phyloP scores from a whole-genome alignment of 169 alveolate genomes.

The Miamiensis avidus region DNA sequence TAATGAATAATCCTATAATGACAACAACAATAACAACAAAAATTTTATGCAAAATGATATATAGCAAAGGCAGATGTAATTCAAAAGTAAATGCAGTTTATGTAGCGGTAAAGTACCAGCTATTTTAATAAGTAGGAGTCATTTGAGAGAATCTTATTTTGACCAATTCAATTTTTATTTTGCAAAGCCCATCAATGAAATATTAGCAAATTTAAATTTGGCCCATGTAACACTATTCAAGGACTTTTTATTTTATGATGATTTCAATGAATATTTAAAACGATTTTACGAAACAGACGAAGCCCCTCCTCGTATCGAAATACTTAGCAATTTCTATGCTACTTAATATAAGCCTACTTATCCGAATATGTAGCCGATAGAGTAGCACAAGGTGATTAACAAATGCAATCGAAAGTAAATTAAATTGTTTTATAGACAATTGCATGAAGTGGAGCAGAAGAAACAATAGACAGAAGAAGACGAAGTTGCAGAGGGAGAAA shows the following conservation, averaged over 20 bases:
- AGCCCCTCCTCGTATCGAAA: background rate
- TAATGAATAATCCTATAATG: too few species aligned
- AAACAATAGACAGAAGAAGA: background rate
- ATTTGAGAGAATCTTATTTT: too few species aligned
- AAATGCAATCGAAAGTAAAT: background rate
- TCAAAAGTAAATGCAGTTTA: too few species aligned
- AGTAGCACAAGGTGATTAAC: too few species aligned
- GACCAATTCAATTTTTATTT: slow-evolving; percentile 22
- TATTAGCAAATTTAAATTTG: slow-evolving; percentile 7
- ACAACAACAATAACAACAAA: too few species aligned
- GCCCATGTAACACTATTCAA: slow-evolving; percentile 15
- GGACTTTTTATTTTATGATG: slow-evolving; percentile 24
- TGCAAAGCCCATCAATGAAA: slow-evolving; percentile 29
- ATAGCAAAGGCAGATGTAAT: too few species aligned
- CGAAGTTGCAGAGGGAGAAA: too few species aligned
- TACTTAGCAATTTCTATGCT: slow-evolving; percentile 7
- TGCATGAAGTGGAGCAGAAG: background rate
- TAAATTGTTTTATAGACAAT: too few species aligned
- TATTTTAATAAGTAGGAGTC: too few species aligned
- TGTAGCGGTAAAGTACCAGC: too few species aligned
- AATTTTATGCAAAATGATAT: too few species aligned
- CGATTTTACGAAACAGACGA: slow-evolving; percentile 4
- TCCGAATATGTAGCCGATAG: background rate
- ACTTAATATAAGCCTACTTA: slow-evolving; percentile 12
- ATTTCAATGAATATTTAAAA: slow-evolving; percentile 12